Evolutionary conservation across 2,329 filamentous ascomycete species (phyloP).

Genomic region (Aspergillus amoenus): DNA sequence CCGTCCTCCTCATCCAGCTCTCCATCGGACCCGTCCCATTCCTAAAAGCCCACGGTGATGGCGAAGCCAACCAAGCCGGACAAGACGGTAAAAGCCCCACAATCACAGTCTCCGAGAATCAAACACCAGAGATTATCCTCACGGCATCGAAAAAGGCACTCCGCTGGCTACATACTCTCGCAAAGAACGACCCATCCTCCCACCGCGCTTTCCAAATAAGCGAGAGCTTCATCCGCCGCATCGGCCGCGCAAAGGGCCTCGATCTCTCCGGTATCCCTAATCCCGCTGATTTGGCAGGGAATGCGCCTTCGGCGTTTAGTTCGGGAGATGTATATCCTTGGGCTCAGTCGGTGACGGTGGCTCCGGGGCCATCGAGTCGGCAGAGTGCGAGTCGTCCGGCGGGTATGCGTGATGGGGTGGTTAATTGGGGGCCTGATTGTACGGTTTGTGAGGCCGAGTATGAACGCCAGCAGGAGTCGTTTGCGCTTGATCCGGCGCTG

Average conservation of each 20-base stretch:
- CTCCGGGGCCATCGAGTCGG: not conserved
- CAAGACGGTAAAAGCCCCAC: not conserved
- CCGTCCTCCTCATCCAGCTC: constrained; percentile 36
- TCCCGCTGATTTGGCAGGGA: not conserved
- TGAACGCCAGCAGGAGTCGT: not conserved
- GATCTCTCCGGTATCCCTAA: not conserved
- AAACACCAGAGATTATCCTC: not conserved
- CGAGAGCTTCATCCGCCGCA: not conserved
- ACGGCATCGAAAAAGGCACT: not conserved
- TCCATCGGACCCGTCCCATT: not conserved
- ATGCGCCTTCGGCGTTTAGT: not conserved
- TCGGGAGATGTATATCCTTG: too few relatives aligned
- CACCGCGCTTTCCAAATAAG: not conserved
- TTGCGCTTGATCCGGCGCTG: not conserved
- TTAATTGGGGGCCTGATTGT: not conserved
- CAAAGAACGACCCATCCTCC: not conserved
- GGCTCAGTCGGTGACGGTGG: not conserved
- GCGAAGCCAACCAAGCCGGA: not conserved
- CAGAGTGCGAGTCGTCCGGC: not conserved
- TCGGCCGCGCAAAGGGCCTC: not conserved
- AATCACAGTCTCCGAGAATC: too few relatives aligned
- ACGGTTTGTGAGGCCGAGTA: not conserved
- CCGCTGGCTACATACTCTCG: not conserved
- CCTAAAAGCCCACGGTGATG: not conserved
- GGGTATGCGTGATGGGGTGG: not conserved